phyloP scores from a whole-genome alignment of 2,329 filamentous ascomycete species.

The Sporothrix brasiliensis region DNA sequence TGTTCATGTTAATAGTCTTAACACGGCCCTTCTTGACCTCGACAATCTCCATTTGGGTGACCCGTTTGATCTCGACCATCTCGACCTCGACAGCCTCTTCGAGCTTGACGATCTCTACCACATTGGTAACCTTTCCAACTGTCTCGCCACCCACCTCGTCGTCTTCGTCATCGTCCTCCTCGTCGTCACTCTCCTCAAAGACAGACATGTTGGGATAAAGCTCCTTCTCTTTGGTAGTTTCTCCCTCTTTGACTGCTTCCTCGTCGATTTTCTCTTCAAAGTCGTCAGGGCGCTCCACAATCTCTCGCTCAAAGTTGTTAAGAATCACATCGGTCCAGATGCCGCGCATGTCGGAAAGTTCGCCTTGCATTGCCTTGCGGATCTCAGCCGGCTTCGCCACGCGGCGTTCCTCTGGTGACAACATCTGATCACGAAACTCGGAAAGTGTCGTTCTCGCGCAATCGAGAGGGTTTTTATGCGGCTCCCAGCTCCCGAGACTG shows the following conservation, averaged over 20 bases:
- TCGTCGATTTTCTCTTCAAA: not conserved
- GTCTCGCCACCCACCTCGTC: no score
- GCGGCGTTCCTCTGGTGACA: constrained; percentile 18
- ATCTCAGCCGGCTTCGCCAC: constrained; percentile 31
- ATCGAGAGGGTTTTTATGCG: not conserved
- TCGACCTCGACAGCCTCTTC: not conserved
- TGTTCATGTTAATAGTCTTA: not conserved
- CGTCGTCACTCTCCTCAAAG: not conserved
- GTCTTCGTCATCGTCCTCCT: no score
- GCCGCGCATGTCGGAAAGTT: not conserved
- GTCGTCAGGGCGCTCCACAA: not conserved
- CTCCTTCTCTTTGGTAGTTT: not conserved
- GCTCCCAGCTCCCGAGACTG: not conserved
- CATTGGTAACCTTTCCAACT: no score
- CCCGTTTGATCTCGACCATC: not conserved
- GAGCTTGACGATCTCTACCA: not conserved
- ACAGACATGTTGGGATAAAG: no score
- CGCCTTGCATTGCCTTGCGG: not conserved
- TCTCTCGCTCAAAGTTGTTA: not conserved
- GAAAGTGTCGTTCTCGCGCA: not conserved
- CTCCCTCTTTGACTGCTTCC: not conserved
- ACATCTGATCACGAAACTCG: constrained; percentile 26
- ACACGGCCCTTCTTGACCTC: not conserved
- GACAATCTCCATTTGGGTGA: not conserved
- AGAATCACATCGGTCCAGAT: constrained; percentile 20